phyloP scores from a whole-genome alignment of 805 yeast species.

The Schwanniomyces yamadae region DNA sequence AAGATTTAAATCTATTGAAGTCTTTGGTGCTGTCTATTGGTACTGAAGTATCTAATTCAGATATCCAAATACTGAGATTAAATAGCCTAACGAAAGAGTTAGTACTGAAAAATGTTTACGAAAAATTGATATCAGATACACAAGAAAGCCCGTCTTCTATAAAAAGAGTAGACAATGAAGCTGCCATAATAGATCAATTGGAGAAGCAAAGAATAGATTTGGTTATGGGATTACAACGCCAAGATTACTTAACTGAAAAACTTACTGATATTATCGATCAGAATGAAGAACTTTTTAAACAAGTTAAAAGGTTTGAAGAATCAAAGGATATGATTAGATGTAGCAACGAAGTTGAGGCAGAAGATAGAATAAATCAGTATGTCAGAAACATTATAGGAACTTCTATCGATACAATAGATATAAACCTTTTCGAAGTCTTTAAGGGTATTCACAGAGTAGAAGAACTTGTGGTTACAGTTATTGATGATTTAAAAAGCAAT shows the following conservation, averaged over 20 bases:
- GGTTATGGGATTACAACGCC: constrained; percentile 40
- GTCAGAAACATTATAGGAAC: not conserved
- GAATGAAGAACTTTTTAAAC: constrained; percentile 31
- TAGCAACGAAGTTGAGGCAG: constrained; percentile 14
- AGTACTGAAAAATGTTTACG: too few species aligned
- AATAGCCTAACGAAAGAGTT: too few species aligned
- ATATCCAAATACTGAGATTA: too few species aligned
- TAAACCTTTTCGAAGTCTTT: constrained; percentile 12
- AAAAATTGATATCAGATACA: not conserved
- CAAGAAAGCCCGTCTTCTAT: not conserved
- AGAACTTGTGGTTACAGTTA: constrained; percentile 4
- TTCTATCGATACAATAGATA: constrained; percentile 11
- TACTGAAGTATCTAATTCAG: too few species aligned
- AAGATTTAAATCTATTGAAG: too few species aligned
- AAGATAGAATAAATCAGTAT: not conserved
- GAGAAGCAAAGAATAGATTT: constrained; percentile 29
- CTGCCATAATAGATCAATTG: constrained; percentile 18
- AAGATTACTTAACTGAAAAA: constrained; percentile 31
- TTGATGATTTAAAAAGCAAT: constrained; percentile 5
- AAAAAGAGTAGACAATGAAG: constrained; percentile 9
- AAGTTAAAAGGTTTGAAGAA: constrained; percentile 33
- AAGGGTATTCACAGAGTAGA: constrained; percentile 7
- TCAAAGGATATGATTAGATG: constrained; percentile 21
- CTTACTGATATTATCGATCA: constrained; percentile 32
- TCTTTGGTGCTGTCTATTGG: not conserved